Evolutionary conservation across 164 flowering plant species (phyloP), one percentile per base, ranked within the genome.

Genomic region (Vitis amurensis): DNA sequence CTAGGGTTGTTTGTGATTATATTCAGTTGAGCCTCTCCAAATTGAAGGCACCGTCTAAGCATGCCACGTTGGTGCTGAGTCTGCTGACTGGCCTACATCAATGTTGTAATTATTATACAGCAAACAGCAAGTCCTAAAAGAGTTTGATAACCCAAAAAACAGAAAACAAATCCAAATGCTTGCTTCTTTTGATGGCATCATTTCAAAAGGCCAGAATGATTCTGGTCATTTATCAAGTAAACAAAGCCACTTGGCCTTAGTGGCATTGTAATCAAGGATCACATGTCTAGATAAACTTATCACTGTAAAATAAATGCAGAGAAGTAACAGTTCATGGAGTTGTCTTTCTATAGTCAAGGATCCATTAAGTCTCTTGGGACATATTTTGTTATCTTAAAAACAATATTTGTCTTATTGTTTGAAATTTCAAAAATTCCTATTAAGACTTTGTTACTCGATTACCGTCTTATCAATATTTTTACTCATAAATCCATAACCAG

Each of bases 41-140:
- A 87, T 53, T 80, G 89, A 68, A 90, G 77, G 57, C 80, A 74
- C 31, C 80, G 74, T 60, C 77, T 70, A 63, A 61, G 73, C 47
- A 73, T 17, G 55, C 74, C 74, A 63, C 55, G 69, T 11, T 78
- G 74, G 56, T 67, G 64, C 49, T 61, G 53, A 62, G 53, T 52
- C 50, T 67, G 64, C 49, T 61, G 53, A 62, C 58, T 52, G 62
- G 63, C 79, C 82, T 79, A 52, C 70, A 76, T 23, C 47, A 29
- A 11, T 59, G 3, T 74, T 51, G 50, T 47, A 59, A 64, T 78
- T 74, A 71, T 29, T 71, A 4, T 31, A 60, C 12, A 27, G 50
- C 31, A 64, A 55, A 67, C 69, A 50, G 14, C 23, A 70, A 75
- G 9, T 63, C 63, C 30, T 61, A 61, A 8, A 16, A 62, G 56